phyloP scores from a whole-genome alignment of 768 basidiomycete species.

The Chlorophyllum brunneum region DNA sequence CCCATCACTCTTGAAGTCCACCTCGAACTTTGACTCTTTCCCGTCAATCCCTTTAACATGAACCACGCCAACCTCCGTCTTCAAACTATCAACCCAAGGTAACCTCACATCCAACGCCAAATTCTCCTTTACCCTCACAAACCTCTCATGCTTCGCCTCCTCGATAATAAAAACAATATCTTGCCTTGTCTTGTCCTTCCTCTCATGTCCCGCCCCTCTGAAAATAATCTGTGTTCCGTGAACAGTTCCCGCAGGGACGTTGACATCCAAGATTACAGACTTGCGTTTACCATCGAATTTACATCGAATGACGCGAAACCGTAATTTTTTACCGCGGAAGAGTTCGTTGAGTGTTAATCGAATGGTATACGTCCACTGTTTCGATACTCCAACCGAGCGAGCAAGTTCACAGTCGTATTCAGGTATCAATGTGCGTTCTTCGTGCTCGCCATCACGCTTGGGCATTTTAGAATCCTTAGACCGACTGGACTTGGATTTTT shows the following conservation, averaged over 20 bases:
- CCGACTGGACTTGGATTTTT: neutral
- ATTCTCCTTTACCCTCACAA: conserved; percentile 56
- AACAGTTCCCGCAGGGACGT: conserved; percentile 60
- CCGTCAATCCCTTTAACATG: conserved; percentile 56
- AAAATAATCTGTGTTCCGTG: conserved; percentile 59
- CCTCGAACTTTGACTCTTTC: conserved; percentile 41
- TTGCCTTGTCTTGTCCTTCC: conserved; percentile 50
- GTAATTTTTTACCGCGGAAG: conserved; percentile 49
- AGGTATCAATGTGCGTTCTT: conserved; percentile 2
- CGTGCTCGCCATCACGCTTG: neutral
- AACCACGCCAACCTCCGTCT: conserved; percentile 46
- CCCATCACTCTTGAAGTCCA: conserved; percentile 52
- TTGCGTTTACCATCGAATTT: conserved; percentile 47
- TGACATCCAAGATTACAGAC: conserved; percentile 56
- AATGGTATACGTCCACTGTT: conserved; percentile 67
- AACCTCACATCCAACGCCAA: conserved; percentile 52
- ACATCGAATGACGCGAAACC: conserved; percentile 56
- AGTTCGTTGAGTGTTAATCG: conserved; percentile 61
- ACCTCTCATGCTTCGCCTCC: conserved; percentile 53
- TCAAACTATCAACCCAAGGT: conserved; percentile 50
- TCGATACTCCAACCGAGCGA: conserved; percentile 37
- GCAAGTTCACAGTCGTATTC: conserved; percentile 28
- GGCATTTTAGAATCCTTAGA: neutral
- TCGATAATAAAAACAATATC: conserved; percentile 67
- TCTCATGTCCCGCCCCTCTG: conserved; percentile 59